Conservation (phyloP, 2,329 filamentous ascomycete genomes). For the Epichloe amarillans region DNA sequence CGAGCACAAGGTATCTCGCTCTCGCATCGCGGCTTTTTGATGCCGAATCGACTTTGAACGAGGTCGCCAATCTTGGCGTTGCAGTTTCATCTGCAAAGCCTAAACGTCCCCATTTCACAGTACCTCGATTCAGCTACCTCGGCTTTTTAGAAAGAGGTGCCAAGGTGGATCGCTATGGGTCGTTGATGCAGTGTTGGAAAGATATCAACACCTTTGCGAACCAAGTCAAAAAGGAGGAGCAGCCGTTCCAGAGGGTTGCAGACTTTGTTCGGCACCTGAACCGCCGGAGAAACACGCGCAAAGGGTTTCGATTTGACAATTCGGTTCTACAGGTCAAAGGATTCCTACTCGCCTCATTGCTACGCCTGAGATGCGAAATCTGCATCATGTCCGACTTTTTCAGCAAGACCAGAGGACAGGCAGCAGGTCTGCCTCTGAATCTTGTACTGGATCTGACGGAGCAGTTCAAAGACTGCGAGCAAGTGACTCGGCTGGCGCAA, state of each 20-base stretch:
- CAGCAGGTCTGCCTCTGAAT: neutral
- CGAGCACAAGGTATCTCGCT: conserved; percentile 18
- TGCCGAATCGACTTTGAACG: conserved; percentile 6
- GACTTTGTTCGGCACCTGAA: conserved; percentile 29
- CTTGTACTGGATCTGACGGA: conserved; percentile 14
- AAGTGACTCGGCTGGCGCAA: conserved; percentile 25
- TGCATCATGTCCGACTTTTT: conserved; percentile 29
- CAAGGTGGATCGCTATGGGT: neutral
- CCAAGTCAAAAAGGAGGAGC: conserved; percentile 29
- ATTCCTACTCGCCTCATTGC: conserved; percentile 26
- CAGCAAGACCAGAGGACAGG: conserved; percentile 6
- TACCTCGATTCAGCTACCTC: neutral
- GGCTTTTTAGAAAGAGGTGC: neutral
- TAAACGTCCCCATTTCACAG: neutral
- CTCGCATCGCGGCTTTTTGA: conserved; percentile 6
- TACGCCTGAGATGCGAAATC: conserved; percentile 36
- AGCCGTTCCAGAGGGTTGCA: conserved; percentile 34
- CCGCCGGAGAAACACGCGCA: conserved; percentile 11
- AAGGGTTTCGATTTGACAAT: conserved; percentile 22
- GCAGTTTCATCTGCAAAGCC: neutral
- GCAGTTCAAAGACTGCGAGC: conserved; percentile 25
- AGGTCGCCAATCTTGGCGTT: neutral
- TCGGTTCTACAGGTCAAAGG: conserved; percentile 23
- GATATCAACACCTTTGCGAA: conserved; percentile 5
- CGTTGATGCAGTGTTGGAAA: conserved; percentile 4